Percentiles rank a stretch among this genome's conserved stretches.
These are phyloP conservation scores for Podila minutissima DNA, from an alignment of 192 early-diverging fungal species.

Conservation along the genomic window DNA sequence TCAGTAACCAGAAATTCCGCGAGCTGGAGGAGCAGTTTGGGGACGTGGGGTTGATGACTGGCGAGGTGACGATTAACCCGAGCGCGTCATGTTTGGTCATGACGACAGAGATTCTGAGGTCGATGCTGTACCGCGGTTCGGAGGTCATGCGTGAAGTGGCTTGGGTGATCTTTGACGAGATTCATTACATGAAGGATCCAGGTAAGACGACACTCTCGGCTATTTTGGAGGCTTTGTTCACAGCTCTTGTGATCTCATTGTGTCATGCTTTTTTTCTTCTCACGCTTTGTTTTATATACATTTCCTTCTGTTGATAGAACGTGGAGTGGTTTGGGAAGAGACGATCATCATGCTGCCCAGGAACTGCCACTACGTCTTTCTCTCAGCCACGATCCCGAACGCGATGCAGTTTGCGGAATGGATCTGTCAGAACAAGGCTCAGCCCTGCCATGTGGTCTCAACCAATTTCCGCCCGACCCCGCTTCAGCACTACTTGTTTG, in stretches of 20 bases:
- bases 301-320: constrained; percentile 56
- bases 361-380: constrained; percentile 88
- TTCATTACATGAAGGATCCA: constrained; percentile 97
- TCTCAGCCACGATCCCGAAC: constrained; percentile 98
- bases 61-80: constrained; percentile 95
- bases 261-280: background rate
- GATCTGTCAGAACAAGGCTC: constrained; percentile 92
- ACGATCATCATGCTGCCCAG: constrained; percentile 93
- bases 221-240: background rate
- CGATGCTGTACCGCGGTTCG: constrained; percentile 95
- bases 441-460: constrained; percentile 96
- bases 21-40: constrained; percentile 93
- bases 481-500: constrained; percentile 95
- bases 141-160: constrained; percentile 95
- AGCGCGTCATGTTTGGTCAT: constrained; percentile 92
- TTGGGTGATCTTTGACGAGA: constrained; percentile 98
- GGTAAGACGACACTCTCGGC: constrained; percentile 44
- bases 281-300: background rate
- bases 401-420: constrained; percentile 98
- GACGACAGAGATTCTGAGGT: constrained; percentile 95
- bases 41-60: constrained; percentile 97
- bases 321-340: constrained; percentile 99
- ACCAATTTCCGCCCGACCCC: constrained; percentile 96
- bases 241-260: background rate
- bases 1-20: constrained; percentile 97